phyloP scores from a whole-genome alignment of 805 yeast species.

The Myxozyma mucilagina region DNA sequence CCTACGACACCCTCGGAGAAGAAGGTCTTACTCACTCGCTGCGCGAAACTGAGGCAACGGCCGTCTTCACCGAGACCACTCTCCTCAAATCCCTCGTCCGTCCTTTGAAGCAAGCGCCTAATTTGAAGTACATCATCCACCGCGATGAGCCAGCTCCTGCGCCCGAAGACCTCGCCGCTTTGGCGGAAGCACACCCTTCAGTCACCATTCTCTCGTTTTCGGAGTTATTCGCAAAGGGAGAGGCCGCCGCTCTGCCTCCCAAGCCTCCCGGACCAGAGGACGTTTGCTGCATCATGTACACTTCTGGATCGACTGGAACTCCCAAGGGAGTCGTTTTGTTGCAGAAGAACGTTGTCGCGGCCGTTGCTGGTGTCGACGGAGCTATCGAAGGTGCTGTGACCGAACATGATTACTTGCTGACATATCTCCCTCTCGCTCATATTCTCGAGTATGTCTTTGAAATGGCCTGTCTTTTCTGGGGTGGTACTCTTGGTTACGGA shows the following conservation, averaged over 20 bases:
- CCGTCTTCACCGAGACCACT: constrained; percentile 79
- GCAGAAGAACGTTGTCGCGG: constrained; percentile 72
- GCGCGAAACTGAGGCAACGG: constrained; percentile 74
- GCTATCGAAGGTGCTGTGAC: constrained; percentile 54
- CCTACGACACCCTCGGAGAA: constrained; percentile 93
- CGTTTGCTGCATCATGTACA: constrained; percentile 76
- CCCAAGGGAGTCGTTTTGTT: constrained; percentile 81
- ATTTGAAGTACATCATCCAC: constrained; percentile 70
- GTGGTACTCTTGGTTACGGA: constrained; percentile 86
- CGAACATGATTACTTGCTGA: constrained; percentile 69
- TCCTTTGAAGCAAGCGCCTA: constrained; percentile 65
- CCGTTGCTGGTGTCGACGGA: constrained; percentile 77
- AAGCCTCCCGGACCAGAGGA: constrained; percentile 58
- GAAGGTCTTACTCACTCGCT: constrained; percentile 74
- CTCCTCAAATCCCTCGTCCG: constrained; percentile 64
- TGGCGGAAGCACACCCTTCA: constrained; percentile 72
- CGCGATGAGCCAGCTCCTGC: constrained; percentile 49
- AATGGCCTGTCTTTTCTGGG: constrained; percentile 80
- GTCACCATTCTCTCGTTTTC: constrained; percentile 63
- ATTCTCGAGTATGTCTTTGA: constrained; percentile 92
- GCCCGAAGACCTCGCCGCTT: constrained; percentile 52
- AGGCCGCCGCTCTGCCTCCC: constrained; percentile 46
- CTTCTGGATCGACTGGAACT: constrained; percentile 82
- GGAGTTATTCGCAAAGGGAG: constrained; percentile 64
- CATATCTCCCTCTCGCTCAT: constrained; percentile 94